Evolutionary conservation across 169 alveolate genomes (phyloP).

Genomic region (Eimeria falciformis): DNA sequence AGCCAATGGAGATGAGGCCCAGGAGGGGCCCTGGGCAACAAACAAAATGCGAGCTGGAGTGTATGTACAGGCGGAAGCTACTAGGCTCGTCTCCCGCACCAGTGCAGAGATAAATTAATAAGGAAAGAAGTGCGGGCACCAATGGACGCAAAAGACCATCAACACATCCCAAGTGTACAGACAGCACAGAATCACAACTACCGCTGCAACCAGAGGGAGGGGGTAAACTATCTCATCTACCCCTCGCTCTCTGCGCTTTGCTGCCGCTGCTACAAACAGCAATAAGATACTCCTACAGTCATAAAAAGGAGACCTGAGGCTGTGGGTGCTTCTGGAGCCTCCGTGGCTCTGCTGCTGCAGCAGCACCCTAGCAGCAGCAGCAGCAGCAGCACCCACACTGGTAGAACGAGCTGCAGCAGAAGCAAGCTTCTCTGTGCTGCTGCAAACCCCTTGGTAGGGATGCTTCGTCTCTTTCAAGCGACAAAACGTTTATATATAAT

Average conservation of each 20-base stretch:
- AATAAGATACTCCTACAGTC: neutral
- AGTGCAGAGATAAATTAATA: too few relatives aligned
- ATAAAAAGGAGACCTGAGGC: neutral
- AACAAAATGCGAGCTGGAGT: too few relatives aligned
- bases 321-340: neutral
- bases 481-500: neutral
- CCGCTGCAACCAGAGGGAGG: too few relatives aligned
- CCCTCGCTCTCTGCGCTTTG: neutral
- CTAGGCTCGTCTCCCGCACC: too few relatives aligned
- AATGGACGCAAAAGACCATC: neutral
- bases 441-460: too few relatives aligned
- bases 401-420: too few relatives aligned
- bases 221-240: neutral
- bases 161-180: neutral
- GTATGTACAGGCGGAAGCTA: too few relatives aligned
- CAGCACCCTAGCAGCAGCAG: neutral
- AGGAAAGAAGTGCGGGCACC: neutral
- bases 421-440: too few relatives aligned
- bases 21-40: too few relatives aligned
- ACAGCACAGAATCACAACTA: constrained; percentile 7
- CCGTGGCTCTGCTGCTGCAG: constrained; percentile 3
- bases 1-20: too few relatives aligned
- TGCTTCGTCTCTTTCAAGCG: too few relatives aligned
- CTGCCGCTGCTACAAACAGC: constrained; percentile 18
- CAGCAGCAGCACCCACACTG: too few relatives aligned